These are phyloP conservation scores for Daldinia childiae DNA, from an alignment of 495 filamentous ascomycete species.

Conservation along the genomic window DNA sequence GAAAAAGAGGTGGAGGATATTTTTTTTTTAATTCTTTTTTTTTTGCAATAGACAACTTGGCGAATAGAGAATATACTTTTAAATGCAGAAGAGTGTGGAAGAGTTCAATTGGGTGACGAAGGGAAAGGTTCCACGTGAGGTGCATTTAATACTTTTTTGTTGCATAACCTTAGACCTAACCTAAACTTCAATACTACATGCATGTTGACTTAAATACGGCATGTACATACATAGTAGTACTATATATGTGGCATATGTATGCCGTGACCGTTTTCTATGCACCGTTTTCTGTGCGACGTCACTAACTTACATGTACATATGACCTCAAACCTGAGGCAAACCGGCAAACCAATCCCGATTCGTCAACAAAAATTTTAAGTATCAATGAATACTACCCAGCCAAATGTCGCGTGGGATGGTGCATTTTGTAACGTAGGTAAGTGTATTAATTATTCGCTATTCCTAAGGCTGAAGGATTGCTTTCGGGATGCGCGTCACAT, in stretches of 20 bases:
- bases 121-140: constrained; percentile 26
- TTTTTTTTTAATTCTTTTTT: background rate
- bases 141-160: constrained; percentile 1
- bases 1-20: constrained; percentile 19
- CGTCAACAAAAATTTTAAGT: background rate
- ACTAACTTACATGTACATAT: no score
- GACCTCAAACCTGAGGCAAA: constrained; percentile 1
- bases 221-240: background rate
- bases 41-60: background rate
- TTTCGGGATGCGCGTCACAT: constrained; percentile 23
- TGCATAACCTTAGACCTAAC: no score
- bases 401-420: background rate
- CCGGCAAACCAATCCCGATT: background rate
- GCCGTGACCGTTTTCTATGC: background rate
- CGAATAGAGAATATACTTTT: constrained; percentile 4
- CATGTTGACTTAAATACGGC: no score
- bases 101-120: constrained; percentile 23
- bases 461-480: constrained; percentile 40
- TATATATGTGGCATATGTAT: background rate
- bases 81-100: constrained; percentile 12
- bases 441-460: constrained; percentile 24
- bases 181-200: no score
- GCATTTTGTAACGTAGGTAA: background rate
- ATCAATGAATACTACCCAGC: background rate
- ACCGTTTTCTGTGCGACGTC: constrained; percentile 22